Conservation (phyloP, 208 protist genomes). For the Crithidia acanthocephali region DNA sequence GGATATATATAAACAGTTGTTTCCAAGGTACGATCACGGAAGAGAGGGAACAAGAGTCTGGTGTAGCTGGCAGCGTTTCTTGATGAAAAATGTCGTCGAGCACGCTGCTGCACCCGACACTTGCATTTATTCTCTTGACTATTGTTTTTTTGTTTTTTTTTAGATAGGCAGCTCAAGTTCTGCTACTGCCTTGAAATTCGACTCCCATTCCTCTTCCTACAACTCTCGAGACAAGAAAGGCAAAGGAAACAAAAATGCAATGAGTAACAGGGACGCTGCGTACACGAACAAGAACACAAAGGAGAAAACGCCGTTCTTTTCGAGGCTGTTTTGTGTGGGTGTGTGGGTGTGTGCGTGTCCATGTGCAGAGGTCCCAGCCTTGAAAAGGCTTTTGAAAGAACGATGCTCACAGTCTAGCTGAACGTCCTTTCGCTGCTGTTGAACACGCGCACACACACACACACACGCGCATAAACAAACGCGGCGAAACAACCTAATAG, state of each 20-base stretch:
- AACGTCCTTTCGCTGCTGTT: not conserved
- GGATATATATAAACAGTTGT: not conserved
- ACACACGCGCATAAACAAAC: not conserved
- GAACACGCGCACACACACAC: not conserved
- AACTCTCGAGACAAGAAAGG: not conserved
- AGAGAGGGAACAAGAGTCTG: not conserved
- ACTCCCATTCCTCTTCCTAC: not conserved
- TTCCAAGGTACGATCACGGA: not conserved
- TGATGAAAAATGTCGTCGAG: not conserved
- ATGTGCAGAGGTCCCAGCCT: no score
- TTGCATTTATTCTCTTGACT: not conserved
- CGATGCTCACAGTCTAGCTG: not conserved
- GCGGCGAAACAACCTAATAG: slow-evolving; percentile 2
- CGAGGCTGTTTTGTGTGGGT: not conserved
- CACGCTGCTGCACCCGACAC: not conserved
- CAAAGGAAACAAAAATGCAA: not conserved
- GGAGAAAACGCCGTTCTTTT: not conserved
- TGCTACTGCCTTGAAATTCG: not conserved
- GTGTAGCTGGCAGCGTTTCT: not conserved
- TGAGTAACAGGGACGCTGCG: not conserved
- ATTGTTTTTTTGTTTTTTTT: not conserved
- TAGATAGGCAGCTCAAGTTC: not conserved
- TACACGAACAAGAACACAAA: slow-evolving; percentile 8
- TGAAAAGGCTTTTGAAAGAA: not conserved
- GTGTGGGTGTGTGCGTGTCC: no score